These are phyloP conservation scores for Ettlia oleoabundans DNA, from an alignment of 139 green algal species.

Conservation along the genomic window DNA sequence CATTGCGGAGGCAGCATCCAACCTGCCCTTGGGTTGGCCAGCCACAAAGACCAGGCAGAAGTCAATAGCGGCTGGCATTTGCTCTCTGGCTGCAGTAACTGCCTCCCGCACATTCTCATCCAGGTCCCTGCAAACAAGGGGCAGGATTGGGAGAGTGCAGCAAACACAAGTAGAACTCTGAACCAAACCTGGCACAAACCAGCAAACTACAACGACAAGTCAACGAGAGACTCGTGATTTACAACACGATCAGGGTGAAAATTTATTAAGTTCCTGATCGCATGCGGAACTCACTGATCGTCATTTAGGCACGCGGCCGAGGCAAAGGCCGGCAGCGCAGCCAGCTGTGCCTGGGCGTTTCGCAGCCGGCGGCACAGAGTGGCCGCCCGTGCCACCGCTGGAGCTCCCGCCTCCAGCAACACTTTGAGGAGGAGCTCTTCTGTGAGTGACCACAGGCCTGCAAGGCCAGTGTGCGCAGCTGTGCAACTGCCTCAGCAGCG, in stretches of 20 bases:
- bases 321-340: background rate
- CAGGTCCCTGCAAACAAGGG: background rate
- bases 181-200: no score
- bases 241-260: no score
- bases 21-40: background rate
- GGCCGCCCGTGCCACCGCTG: background rate
- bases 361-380: constrained; percentile 10
- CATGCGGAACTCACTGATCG: no score
- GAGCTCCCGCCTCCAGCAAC: background rate
- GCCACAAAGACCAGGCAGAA: constrained; percentile 22
- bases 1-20: no score
- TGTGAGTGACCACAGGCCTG: constrained; percentile 9
- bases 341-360: background rate
- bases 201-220: no score
- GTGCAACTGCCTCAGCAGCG: no score
- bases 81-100: background rate
- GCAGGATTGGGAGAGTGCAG: background rate
- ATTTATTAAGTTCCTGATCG: no score
- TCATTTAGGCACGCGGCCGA: background rate
- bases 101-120: background rate
- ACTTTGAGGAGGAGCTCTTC: constrained; percentile 26
- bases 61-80: constrained; percentile 12
- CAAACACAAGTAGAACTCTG: background rate
- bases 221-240: background rate
- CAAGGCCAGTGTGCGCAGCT: no score